Conservation (phyloP, 768 basidiomycete genomes). For the Neoboletus magnificus region DNA sequence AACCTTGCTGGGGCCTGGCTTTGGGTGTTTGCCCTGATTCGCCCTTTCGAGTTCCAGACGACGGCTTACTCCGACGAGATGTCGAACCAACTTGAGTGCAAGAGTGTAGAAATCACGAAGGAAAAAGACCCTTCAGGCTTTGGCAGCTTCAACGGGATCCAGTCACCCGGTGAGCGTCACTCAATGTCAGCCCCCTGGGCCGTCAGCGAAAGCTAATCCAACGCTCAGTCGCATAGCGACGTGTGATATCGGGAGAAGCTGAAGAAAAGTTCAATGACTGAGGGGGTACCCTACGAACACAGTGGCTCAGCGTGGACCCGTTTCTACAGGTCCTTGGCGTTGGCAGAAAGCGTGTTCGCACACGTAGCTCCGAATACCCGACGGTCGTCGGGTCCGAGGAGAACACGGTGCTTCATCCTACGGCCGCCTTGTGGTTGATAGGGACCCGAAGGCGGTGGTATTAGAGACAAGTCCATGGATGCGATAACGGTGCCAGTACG, state of each 20-base stretch:
- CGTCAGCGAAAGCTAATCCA: not conserved
- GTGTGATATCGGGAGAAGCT: not conserved
- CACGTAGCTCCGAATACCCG: not conserved
- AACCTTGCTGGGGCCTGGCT: too few relatives aligned
- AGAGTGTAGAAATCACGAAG: too few relatives aligned
- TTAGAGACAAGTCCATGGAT: not conserved
- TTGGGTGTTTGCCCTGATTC: too few relatives aligned
- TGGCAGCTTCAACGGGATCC: not conserved
- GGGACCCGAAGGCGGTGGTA: not conserved
- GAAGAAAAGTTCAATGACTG: not conserved
- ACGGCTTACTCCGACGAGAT: too few relatives aligned
- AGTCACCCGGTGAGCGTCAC: not conserved
- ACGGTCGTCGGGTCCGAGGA: not conserved
- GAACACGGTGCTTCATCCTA: not conserved
- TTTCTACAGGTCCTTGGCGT: too few relatives aligned
- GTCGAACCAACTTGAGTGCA: too few relatives aligned
- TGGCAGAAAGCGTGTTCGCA: not conserved
- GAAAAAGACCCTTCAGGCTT: not conserved
- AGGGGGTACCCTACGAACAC: too few relatives aligned
- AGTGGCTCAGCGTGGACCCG: too few relatives aligned
- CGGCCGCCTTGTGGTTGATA: not conserved
- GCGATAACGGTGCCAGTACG: not conserved
- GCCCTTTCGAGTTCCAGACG: too few relatives aligned
- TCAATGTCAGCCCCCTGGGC: not conserved
- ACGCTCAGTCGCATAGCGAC: too few relatives aligned